Base-by-base conservation (phyloP, 441 rosid species). In the Arabidopsis hybrid region DNA sequence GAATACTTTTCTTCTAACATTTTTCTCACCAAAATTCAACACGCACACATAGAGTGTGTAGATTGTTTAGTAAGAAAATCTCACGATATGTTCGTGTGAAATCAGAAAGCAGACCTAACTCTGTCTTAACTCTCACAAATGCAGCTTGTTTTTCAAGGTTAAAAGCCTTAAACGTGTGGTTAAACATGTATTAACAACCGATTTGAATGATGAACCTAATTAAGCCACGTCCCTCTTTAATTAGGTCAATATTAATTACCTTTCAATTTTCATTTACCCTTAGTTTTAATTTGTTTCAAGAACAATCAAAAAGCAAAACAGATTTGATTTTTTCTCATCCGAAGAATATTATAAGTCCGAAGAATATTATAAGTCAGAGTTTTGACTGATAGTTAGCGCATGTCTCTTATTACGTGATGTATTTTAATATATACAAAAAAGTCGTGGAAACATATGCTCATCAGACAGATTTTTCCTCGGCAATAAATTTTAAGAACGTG, bases 71-170 rank as follows among this genome's bases (percentile, higher is more conserved):
- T 75, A 39, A 21, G 36, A 69, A 50, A 42, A 42, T 67, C 32
- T 35, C 69, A 75, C 50, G 58, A 51, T 34, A 26, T 52, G n/a
- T 42, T 69, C 43, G 45, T 69, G 63, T 62, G 26, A 61, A 53
- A 68, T 75, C 51, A 4, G 35, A 53, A 68, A 61, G 13, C 36
- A 26, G 29, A 68, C 74, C 79, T 46, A 75, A 68, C 52, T 31
- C 29, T 68, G 59, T 69, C 65, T 69, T 53, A 67, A 75, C 32
- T 43, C 39, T 67, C 7, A 1, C 29, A 17, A 66, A 39, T 58
- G 45, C 55, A 66, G 67, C 17, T 58, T 47, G 21, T 14, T 49
- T 63, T 58, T 31, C 12, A 5, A 36, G 10, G 11, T 43, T 62
- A 34, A 16, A 49, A 31, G 7, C 58, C 40, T 38, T 65, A 49